Conservation (phyloP, 257 asterid genomes). For the Solanum phureja region DNA sequence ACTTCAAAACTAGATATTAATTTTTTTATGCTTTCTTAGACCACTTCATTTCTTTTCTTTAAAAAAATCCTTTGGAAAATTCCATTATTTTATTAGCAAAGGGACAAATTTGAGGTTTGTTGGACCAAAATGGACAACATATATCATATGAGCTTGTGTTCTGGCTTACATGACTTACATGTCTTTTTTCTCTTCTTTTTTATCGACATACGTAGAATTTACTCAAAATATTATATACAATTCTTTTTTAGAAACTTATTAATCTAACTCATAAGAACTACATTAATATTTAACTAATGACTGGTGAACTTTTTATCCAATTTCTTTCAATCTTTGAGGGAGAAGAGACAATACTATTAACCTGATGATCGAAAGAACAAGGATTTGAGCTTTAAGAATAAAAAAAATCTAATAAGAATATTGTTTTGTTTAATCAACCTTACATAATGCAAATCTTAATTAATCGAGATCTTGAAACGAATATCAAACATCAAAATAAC, state of each 20-base stretch:
- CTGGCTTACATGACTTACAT: not conserved
- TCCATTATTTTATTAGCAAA: not conserved
- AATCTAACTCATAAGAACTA: not conserved
- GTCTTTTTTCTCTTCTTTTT: not conserved
- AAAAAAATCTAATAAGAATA: rapidly evolving
- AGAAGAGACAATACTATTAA: not conserved
- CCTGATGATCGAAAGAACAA: not conserved
- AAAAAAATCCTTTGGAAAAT: not conserved
- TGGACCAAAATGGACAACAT: not conserved
- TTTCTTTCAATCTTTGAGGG: not conserved
- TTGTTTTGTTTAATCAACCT: not conserved
- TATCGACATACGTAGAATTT: not conserved
- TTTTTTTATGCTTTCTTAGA: not conserved
- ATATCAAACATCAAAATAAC: not conserved
- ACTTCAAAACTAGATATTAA: not conserved
- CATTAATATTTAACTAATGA: not conserved
- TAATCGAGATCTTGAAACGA: not conserved
- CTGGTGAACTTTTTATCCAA: not conserved
- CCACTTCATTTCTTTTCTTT: not conserved
- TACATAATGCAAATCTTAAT: not conserved
- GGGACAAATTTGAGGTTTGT: not conserved
- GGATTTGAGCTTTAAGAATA: not conserved
- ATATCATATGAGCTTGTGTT: not conserved
- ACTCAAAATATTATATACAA: not conserved
- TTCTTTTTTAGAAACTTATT: not conserved